Evolutionary conservation across 768 basidiomycete genomes (phyloP).

Genomic region (Termitomyces sp.): DNA sequence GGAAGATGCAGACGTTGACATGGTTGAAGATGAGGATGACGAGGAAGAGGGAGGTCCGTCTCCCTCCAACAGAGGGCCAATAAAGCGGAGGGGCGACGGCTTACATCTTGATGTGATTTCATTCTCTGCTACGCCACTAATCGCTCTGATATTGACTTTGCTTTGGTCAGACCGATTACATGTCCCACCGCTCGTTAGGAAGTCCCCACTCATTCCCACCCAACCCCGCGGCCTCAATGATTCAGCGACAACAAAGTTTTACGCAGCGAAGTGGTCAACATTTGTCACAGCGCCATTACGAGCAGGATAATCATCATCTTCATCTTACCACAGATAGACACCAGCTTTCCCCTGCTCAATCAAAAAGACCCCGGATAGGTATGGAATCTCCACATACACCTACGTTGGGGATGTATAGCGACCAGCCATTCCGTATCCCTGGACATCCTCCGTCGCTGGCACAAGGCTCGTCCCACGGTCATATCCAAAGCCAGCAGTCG

Average conservation of each 20-base stretch:
- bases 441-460: constrained; percentile 1
- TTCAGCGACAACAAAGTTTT: constrained; percentile 1
- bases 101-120: constrained; percentile 2
- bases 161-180: neutral
- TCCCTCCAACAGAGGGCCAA: neutral
- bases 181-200: neutral
- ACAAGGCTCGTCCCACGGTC: neutral
- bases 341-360: neutral
- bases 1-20: constrained; percentile 30
- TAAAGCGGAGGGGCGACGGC: constrained; percentile 4
- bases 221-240: constrained; percentile 5
- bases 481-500: neutral
- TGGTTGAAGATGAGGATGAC: constrained; percentile 24
- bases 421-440: neutral
- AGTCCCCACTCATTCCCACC: constrained; percentile 6
- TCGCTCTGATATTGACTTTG: neutral
- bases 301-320: constrained; percentile 1
- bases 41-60: constrained; percentile 13
- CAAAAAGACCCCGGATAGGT: constrained; percentile 2
- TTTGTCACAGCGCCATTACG: constrained; percentile 2
- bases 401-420: neutral
- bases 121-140: neutral
- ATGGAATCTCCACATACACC: constrained; percentile 2
- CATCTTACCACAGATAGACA: neutral
- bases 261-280: neutral